These are phyloP conservation scores for Phytophthora constricta DNA, from an alignment of 352 stramenopile genomes.

Conservation along the genomic window DNA sequence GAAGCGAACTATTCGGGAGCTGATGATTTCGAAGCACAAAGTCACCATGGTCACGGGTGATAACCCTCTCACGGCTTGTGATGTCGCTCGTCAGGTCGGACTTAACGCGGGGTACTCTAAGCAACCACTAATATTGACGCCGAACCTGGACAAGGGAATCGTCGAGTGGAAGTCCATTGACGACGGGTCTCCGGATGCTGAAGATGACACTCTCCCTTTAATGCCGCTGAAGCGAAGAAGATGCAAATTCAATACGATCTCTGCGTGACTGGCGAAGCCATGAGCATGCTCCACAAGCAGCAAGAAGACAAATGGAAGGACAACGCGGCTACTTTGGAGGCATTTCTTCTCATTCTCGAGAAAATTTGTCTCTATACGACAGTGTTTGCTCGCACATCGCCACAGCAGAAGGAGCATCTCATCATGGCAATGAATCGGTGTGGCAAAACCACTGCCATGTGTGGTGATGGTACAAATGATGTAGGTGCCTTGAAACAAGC, in stretches of 20 bases:
- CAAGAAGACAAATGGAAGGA: conserved; percentile 30
- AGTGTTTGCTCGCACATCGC: conserved; percentile 97
- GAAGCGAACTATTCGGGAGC: conserved; percentile 91
- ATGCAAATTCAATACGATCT: conserved; percentile 85
- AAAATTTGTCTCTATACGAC: conserved; percentile 74
- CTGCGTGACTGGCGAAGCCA: conserved; percentile 81
- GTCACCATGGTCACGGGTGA: conserved; percentile 99
- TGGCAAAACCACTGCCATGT: conserved; percentile 96
- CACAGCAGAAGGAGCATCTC: conserved; percentile 97
- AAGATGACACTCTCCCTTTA: conserved; percentile 78
- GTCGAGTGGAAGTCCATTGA: conserved; percentile 87
- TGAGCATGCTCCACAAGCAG: conserved; percentile 46
- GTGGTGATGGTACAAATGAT: conserved; percentile 98
- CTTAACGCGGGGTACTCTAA: conserved; percentile 93
- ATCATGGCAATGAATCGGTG: conserved; percentile 94
- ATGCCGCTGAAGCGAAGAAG: conserved; percentile 55
- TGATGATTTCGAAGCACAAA: conserved; percentile 91
- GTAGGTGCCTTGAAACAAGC: conserved; percentile 96
- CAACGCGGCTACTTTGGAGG: conserved; percentile 48
- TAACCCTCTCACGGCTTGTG: conserved; percentile 96
- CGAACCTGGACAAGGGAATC: conserved; percentile 32
- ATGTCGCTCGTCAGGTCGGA: conserved; percentile 96
- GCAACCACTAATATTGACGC: conserved; percentile 75
- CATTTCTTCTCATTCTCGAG: conserved; percentile 75
- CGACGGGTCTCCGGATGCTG: conserved; percentile 91